Percentiles rank a stretch among this genome's conserved stretches.
These are phyloP conservation scores for Leccinum variicolor DNA, from an alignment of 768 basidiomycete species.

Conservation along the genomic window DNA sequence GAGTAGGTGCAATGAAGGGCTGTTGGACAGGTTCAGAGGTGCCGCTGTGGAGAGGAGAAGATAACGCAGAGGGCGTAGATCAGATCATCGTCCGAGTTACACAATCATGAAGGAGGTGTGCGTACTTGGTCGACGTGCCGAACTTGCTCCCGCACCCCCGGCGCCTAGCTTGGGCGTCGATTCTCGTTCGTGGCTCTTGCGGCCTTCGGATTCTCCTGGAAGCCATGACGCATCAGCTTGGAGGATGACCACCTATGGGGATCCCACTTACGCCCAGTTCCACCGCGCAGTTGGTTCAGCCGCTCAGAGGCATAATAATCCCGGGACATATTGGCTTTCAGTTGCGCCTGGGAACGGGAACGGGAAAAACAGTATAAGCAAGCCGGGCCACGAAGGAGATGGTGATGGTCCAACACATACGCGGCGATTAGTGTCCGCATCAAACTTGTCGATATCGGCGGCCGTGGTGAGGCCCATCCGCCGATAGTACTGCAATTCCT, in stretches of 20 bases:
- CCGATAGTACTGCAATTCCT: constrained; percentile 89
- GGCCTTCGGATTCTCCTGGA: constrained; percentile 45
- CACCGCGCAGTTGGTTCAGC: constrained; percentile 44
- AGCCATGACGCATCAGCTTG: neutral
- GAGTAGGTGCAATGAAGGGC: constrained; percentile 86
- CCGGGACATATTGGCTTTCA: constrained; percentile 54
- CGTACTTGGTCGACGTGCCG: constrained; percentile 43
- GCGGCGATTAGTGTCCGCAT: constrained; percentile 66
- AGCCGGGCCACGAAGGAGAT: neutral
- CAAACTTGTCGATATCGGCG: constrained; percentile 91
- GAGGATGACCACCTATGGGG: neutral
- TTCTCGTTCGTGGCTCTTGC: constrained; percentile 60
- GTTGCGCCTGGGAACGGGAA: constrained; percentile 47
- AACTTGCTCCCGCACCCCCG: constrained; percentile 33
- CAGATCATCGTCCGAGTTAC: neutral
- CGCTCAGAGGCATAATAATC: constrained; percentile 57
- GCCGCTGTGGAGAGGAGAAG: constrained; percentile 34
- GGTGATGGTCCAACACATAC: constrained; percentile 39
- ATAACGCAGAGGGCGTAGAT: neutral
- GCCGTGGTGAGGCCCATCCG: constrained; percentile 78
- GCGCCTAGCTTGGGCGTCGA: constrained; percentile 48
- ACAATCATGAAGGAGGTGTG: neutral
- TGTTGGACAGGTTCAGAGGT: constrained; percentile 88
- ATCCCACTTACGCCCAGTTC: constrained; percentile 41
- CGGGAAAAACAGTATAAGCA: neutral